Evolutionary conservation across 225 moss, liverwort and hornwort species (phyloP), one percentile per base, ranked within the genome.

Genomic region (Lunularia cruciata): DNA sequence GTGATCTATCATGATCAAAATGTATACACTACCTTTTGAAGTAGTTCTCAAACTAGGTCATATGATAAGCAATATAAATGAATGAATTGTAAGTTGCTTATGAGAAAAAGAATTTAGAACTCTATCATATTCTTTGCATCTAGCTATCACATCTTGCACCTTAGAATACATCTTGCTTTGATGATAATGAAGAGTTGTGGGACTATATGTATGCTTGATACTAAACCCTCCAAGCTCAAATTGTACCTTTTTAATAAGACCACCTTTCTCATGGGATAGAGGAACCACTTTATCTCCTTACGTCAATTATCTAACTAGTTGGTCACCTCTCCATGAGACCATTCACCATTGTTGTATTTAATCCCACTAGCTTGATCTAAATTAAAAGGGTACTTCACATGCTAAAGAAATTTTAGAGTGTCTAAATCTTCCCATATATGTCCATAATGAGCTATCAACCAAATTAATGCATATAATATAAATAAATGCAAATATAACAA

Each of bases 1-100:
- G 7, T 68, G 47, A 28, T 68, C 49, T 3, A 68, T 68, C 68
- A 53, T 60, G 19, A 48, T 51, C 47, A 49, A 47, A 3, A 49
- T 34, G 43, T 52, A 68, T 2, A 51, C 28, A 52, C 33, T 68
- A 12, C 7, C 68, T 23, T 52, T 8, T 19, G 23, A 3, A 19
- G 5, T 37, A 60, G 35, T 2, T 34, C 51, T 18, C 49, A 5
- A 49, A 25, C 7, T 16, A 27, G 11, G 20, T 68, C 30, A 53
- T 47, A 68, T 32, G 68, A 68, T n/a, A n/a, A n/a, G n/a, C n/a
- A n/a, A n/a, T n/a, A 58, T 37, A 25, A 70, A 38, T 45, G 70
- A 57, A 57, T 45, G 43, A 70, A 57, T 26, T 47, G 39, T 70
- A 35, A 34, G 37, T 27, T 56, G 36, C 13, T 55, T 15, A 20